Evolutionary conservation across 371 early-diverging fungal species (phyloP).

Genomic region (Mortierella sp.): DNA sequence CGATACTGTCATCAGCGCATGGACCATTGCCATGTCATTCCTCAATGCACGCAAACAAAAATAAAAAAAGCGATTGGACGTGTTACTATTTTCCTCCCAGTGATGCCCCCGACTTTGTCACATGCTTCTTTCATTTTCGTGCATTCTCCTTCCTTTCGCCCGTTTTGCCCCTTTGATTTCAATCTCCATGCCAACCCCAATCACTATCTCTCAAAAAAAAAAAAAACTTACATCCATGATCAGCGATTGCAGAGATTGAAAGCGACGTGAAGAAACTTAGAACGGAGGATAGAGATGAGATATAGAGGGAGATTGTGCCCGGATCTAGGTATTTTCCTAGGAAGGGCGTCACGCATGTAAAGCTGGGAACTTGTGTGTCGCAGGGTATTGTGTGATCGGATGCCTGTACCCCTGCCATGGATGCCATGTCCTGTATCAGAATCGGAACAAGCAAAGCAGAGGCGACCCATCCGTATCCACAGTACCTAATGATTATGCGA

Average conservation of each 20-base stretch:
- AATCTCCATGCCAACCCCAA: too few species aligned
- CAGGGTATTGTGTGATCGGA: constrained; percentile 34
- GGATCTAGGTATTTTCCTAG: constrained; percentile 44
- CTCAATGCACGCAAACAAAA: too few species aligned
- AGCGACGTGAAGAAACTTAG: constrained; percentile 38
- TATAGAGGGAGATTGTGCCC: constrained; percentile 42
- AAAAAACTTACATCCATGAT: constrained; percentile 51
- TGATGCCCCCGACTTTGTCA: too few species aligned
- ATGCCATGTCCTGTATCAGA: constrained; percentile 46
- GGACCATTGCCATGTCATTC: too few species aligned
- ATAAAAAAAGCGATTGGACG: not conserved
- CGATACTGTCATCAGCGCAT: too few species aligned
- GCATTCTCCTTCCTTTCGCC: too few species aligned
- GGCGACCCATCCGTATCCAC: constrained; percentile 45
- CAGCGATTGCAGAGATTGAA: constrained; percentile 44
- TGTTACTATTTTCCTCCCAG: not conserved
- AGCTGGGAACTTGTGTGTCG: constrained; percentile 22
- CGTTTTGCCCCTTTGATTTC: too few species aligned
- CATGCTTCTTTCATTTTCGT: too few species aligned
- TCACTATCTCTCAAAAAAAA: not conserved
- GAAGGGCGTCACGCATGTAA: constrained; percentile 30
- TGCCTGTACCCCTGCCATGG: constrained; percentile 30
- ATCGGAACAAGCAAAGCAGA: constrained; percentile 14
- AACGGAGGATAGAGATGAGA: constrained; percentile 45
- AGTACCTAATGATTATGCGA: constrained; percentile 18